Evolutionary conservation across 2,329 filamentous ascomycete genomes (phyloP), one percentile per base, ranked within the genome.

Genomic region (Colletotrichum somersetense): DNA sequence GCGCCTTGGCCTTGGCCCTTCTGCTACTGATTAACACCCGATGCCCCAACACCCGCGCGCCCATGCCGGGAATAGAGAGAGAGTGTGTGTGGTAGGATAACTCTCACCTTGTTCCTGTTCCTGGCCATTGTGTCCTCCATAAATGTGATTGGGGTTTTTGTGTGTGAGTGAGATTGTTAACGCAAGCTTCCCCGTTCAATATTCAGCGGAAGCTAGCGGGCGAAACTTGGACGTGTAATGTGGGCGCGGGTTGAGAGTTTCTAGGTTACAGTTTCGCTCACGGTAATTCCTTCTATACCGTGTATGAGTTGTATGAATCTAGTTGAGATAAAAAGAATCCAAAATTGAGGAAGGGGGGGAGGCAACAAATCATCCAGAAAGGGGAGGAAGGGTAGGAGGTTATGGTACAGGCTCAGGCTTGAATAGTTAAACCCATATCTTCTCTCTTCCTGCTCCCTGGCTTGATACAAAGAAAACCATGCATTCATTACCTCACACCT

Each of bases 31-130:
- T 57, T 11, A 44, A 48, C 1, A 20, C 33, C 12, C 12, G 2
- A 20, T 10, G 5, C 40, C 4, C 14, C 14, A 14, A 16, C 5
- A 11, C 8, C 2, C 4, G n/a, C 33, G 10, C 5, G 42, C 42
- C 1, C 3, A 18, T 8, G 44, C 8, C 44, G 44, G 20, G 44
- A 42, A 44, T 11, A 44, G 46, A 23, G 20, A 48, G 46, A 23
- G 18, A n/a, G 1, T 11, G 7, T 11, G 1, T 11, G 7, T 11
- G 33, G 7, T 35, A 35, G 5, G 38, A 16, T 5, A 30, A 30
- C 30, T 30, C 73, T 56, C 68, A 74, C 73, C 67, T 72, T 74
- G 64, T 62, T 71, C 59, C 69, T 72, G 67, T 71, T 72, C 48
- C 53, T 67, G 64, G 64, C 73, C 73, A 74, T 74, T 56, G 67